A percentile compares a stretch with the other conserved stretches of the same genome.
Evolutionary conservation across 148 eudicot species (phyloP).

Genomic region (Bassia scoparia): DNA sequence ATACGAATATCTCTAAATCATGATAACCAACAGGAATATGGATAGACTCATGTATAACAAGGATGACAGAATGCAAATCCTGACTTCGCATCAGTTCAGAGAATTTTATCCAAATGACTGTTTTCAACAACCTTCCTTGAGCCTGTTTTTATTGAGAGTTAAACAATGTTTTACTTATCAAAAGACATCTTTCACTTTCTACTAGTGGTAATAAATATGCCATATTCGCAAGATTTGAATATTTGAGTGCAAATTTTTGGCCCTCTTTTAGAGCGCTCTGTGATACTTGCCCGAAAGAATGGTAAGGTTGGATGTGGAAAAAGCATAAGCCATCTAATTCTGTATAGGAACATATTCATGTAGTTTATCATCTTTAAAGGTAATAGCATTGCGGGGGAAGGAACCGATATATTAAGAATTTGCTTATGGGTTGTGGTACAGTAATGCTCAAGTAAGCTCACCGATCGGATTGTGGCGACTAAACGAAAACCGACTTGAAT

Average conservation of each 20-base stretch:
- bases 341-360: conserved; percentile 64
- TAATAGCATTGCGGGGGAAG: conserved; percentile 35
- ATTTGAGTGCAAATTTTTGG: conserved; percentile 50
- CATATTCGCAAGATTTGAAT: conserved; percentile 57
- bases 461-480: conserved; percentile 58
- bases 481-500: conserved; percentile 76
- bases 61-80: too few species aligned
- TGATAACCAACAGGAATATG: too few species aligned
- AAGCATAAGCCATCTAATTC: conserved; percentile 73
- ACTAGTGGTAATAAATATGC: conserved; percentile 42
- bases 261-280: conserved; percentile 60
- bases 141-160: too few species aligned
- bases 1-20: too few species aligned
- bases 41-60: too few species aligned
- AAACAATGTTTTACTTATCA: too few species aligned
- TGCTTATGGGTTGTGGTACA: conserved; percentile 70
- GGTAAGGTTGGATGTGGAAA: conserved; percentile 72
- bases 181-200: conserved; percentile 44
- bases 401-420: conserved; percentile 64
- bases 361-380: conserved; percentile 32
- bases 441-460: conserved; percentile 64
- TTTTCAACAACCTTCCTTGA: conserved; percentile 64
- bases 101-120: conserved; percentile 50
- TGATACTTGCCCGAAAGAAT: conserved; percentile 47
- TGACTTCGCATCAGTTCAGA: too few species aligned